These are phyloP conservation scores for Xylaria longipes DNA, from an alignment of 495 filamentous ascomycete species.

Conservation along the genomic window DNA sequence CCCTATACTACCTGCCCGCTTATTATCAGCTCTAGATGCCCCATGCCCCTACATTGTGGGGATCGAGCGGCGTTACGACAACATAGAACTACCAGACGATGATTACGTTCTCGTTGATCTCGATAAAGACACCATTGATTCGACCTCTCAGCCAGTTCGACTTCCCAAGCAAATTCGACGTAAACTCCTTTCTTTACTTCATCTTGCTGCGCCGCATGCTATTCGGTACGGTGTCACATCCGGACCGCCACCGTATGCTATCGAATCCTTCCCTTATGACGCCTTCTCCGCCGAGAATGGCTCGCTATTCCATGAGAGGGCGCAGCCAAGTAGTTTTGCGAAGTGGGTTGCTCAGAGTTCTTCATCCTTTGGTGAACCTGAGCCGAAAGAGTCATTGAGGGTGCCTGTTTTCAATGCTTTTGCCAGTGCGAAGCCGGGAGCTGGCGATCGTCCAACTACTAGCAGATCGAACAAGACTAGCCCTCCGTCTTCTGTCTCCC, in stretches of 20 bases:
- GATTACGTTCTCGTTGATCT: conserved; percentile 95
- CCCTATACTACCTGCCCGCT: conserved; percentile 83
- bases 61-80: conserved; percentile 91
- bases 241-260: conserved; percentile 90
- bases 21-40: conserved; percentile 89
- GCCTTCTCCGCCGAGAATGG: conserved; percentile 86
- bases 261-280: conserved; percentile 90
- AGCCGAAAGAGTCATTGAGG: conserved; percentile 54
- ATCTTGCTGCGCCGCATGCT: conserved; percentile 89
- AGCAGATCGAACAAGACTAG: conserved; percentile 76
- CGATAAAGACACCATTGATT: conserved; percentile 86
- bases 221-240: conserved; percentile 82
- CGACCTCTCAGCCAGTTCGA: conserved; percentile 71
- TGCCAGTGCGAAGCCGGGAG: conserved; percentile 73
- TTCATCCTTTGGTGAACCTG: conserved; percentile 76
- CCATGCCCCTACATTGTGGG: conserved; percentile 98
- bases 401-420: conserved; percentile 87
- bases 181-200: conserved; percentile 86
- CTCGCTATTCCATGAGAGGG: conserved; percentile 73
- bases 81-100: conserved; percentile 90
- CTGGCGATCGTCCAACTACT: conserved; percentile 79
- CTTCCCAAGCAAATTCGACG: conserved; percentile 88
- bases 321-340: conserved; percentile 73
- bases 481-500: conserved; percentile 86
- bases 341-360: conserved; percentile 90